Evolutionary conservation across 2,329 filamentous ascomycete species (phyloP).

Genomic region (Pseudocercospora eumusae): DNA sequence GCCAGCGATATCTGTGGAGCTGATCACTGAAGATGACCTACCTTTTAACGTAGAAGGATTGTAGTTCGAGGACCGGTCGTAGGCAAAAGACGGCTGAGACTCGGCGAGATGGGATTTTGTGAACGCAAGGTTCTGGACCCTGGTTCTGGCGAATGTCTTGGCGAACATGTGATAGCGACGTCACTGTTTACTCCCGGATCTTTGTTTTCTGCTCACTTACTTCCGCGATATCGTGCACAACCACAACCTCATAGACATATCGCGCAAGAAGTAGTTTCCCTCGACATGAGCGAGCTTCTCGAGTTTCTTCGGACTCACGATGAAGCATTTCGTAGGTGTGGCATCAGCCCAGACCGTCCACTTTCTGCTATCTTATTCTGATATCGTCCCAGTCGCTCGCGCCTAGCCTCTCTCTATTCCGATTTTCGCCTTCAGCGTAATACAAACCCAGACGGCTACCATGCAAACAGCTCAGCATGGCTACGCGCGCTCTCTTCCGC

Average conservation of each 20-base stretch:
- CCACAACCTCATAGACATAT: background rate
- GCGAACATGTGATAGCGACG: background rate
- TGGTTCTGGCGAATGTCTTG: background rate
- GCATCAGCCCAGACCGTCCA: constrained; percentile 21
- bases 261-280: background rate
- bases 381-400: constrained; percentile 56
- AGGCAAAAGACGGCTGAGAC: constrained; percentile 30
- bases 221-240: background rate
- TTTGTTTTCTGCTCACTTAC: background rate
- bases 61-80: too few species aligned
- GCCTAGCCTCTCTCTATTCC: constrained; percentile 82
- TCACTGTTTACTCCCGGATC: background rate
- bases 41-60: too few species aligned
- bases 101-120: background rate
- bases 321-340: constrained; percentile 50
- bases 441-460: constrained; percentile 82
- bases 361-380: constrained; percentile 15
- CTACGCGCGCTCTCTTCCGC: constrained; percentile 71
- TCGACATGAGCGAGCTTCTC: constrained; percentile 54
- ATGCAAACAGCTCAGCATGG: constrained; percentile 79
- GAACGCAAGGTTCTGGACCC: too few species aligned
- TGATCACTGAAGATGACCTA: too few species aligned
- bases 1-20: too few species aligned
- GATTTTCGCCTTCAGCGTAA: constrained; percentile 75
- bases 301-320: constrained; percentile 58